phyloP scores from a whole-genome alignment of 768 basidiomycete genomes.

The Mycena floridula region DNA sequence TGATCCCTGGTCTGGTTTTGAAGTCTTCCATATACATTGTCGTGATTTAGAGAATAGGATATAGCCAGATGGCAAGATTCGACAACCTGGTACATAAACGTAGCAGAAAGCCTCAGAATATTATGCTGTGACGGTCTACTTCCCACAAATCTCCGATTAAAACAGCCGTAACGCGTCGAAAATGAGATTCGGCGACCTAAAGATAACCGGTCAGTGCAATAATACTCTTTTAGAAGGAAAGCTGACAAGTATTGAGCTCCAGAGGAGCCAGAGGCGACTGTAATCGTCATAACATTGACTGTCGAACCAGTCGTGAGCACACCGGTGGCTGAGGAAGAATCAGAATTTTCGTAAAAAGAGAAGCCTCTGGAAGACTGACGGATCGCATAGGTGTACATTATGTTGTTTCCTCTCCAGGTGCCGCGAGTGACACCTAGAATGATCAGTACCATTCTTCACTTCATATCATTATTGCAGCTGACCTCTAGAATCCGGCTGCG shows the following conservation, averaged over 20 bases:
- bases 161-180: conserved; percentile 25
- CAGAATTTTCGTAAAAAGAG: background rate
- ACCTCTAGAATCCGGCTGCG: conserved; percentile 27
- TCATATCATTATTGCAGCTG: background rate
- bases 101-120: too few species aligned
- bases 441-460: background rate
- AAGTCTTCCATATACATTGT: too few species aligned
- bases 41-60: too few species aligned
- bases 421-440: conserved; percentile 27
- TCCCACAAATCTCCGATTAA: too few species aligned
- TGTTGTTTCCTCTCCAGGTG: conserved; percentile 32
- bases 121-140: too few species aligned
- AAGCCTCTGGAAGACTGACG: conserved; percentile 17
- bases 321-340: conserved; percentile 20
- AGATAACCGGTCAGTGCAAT: background rate
- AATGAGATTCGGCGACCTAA: conserved; percentile 25
- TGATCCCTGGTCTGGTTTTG: too few species aligned
- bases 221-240: background rate
- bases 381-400: conserved; percentile 27
- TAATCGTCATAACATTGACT: conserved; percentile 22
- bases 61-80: too few species aligned
- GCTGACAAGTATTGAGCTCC: conserved; percentile 26
- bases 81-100: too few species aligned
- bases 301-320: conserved; percentile 19
- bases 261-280: conserved; percentile 28